Evolutionary conservation across 2,329 filamentous ascomycete species (phyloP), one percentile per base, ranked within the genome.

Genomic region (Cladosporium sp.): DNA sequence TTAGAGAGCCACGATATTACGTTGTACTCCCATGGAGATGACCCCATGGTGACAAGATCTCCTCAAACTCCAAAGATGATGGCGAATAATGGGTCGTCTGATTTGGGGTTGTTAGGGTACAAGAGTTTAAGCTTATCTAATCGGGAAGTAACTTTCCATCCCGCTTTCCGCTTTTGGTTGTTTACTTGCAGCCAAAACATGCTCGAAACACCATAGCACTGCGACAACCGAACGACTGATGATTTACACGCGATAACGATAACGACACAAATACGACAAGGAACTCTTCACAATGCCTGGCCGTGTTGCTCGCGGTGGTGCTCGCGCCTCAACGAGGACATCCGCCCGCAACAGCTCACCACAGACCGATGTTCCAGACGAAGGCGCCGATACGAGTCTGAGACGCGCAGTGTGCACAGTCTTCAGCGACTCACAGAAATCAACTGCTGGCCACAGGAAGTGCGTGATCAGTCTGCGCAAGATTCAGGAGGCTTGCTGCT

Each of bases 361-460:
- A 11, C 64, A 65, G 26, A 61, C 80, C 62, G 79, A 81, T 54
- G 75, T 91, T n/a, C 89, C 91, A 46, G 86, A 89, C 72, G 92
- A 97, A 75, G 85, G 88, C 3, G 86, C 88, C 62, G 83, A 87
- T 56, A 92, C 86, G 65, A 85, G 85, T 18, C 81, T 97, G 70
- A 90, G 93, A 72, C 85, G 84, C 39, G 90, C 91, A 74, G 84
- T 97, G 61, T 90, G 89, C 75, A 75, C 77, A 32, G 76, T 83
- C 21, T 85, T 85, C 69, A 72, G 75, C 48, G 93, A 84, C 68
- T 79, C 94, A 36, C 95, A 99, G 78, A 89, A 90, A 72, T 96
- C 91, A 1, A 96, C 91, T 0, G 92, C 93, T 1, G 91, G 91
- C 1, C 95, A 99, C 76, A 85, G 94, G 67, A 98, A 98, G 76